Evolutionary conservation across 352 stramenopile species (phyloP).

Genomic region (Saprolegnia diclina): DNA sequence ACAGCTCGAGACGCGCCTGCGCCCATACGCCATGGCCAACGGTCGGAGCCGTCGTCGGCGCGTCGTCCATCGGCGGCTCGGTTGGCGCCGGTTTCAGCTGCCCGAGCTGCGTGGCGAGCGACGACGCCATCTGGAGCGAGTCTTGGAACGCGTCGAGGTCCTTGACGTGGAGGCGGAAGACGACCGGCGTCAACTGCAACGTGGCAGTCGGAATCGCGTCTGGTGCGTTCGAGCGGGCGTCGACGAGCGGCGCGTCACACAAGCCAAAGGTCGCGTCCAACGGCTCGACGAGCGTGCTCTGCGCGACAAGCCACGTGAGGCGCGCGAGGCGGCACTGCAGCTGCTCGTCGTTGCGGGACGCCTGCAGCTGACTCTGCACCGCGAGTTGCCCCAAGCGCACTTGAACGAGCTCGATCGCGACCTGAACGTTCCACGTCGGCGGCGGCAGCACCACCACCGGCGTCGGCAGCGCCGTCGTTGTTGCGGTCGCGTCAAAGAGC

Average conservation of each 20-base stretch:
- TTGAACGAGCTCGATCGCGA: constrained; percentile 16
- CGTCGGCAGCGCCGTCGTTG: not conserved
- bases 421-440: constrained; percentile 7
- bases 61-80: not conserved
- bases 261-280: constrained; percentile 5
- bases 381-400: not conserved
- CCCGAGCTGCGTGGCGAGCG: not conserved
- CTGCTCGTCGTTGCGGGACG: not conserved
- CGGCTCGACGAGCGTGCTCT: constrained; percentile 14
- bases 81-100: not conserved
- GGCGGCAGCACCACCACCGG: not conserved
- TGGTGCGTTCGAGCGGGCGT: not conserved
- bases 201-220: not conserved
- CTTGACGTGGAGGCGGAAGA: constrained; percentile 13
- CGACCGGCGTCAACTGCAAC: not conserved
- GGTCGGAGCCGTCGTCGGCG: not conserved
- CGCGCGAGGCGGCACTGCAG: not conserved
- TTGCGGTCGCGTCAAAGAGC: not conserved
- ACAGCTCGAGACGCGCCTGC: constrained; percentile 10
- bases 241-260: not conserved
- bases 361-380: constrained; percentile 4
- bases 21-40: not conserved
- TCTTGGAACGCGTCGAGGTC: constrained; percentile 6
- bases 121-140: not conserved
- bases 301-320: not conserved